These are phyloP conservation scores for Pogostemon cablin DNA, from an alignment of 257 asterid species.

Conservation along the genomic window DNA sequence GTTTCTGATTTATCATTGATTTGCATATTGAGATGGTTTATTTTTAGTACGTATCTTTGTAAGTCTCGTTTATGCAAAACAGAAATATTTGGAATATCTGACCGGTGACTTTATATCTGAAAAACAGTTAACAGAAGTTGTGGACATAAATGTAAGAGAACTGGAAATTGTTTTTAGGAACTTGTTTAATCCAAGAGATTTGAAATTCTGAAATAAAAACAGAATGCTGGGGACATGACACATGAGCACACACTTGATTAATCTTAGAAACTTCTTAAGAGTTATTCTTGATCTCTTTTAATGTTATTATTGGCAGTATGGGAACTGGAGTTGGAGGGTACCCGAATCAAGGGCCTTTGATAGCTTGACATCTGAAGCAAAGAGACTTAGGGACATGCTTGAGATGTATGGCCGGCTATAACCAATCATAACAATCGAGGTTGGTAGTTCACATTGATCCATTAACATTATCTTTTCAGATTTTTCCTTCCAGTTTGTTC, in stretches of 20 bases:
- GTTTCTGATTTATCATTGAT: no score
- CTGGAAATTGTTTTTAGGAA: not conserved
- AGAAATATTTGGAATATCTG: not conserved
- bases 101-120: not conserved
- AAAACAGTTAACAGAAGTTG: not conserved
- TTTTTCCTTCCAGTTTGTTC: conserved; percentile 12
- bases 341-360: conserved; percentile 70
- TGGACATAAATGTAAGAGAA: not conserved
- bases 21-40: no score
- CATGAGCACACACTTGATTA: not conserved
- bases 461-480: not conserved
- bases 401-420: conserved; percentile 66
- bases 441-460: conserved; percentile 26
- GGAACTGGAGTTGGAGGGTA: conserved; percentile 98
- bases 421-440: not conserved
- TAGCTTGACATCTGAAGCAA: conserved; percentile 67
- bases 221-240: not conserved
- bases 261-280: not conserved
- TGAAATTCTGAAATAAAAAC: not conserved
- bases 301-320: conserved; percentile 54
- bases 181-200: not conserved
- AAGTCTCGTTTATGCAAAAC: no score
- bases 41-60: not conserved
- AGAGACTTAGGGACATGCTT: conserved; percentile 66
- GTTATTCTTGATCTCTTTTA: conserved; percentile 2